Conservation (phyloP, 116 monocot genomes). For the Thalassia testudinum region DNA sequence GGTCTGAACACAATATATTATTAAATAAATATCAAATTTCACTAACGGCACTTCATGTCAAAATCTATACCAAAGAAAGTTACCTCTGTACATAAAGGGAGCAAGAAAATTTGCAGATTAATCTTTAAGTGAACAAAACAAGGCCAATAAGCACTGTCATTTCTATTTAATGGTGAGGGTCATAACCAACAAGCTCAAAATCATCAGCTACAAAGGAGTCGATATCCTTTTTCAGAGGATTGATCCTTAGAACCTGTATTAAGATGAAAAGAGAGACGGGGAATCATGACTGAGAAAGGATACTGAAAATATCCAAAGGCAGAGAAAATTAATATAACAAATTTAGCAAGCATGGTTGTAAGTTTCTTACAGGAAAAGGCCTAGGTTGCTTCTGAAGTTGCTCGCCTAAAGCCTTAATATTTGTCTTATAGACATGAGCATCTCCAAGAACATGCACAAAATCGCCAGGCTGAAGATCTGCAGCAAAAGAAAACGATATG, state of each 20-base stretch:
- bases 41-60: too few species aligned
- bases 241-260: slow-evolving; percentile 79
- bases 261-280: background rate
- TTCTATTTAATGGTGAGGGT: slow-evolving; percentile 73
- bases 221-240: slow-evolving; percentile 72
- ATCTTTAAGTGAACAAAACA: too few species aligned
- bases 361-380: slow-evolving; percentile 66
- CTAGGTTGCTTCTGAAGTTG: slow-evolving; percentile 84
- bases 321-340: background rate
- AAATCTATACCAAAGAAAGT: too few species aligned
- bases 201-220: slow-evolving; percentile 76
- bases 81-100: too few species aligned
- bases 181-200: slow-evolving; percentile 68
- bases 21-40: too few species aligned
- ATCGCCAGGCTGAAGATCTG: slow-evolving; percentile 83
- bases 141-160: too few species aligned
- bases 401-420: slow-evolving; percentile 71
- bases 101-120: too few species aligned
- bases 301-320: background rate
- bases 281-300: background rate
- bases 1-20: too few species aligned
- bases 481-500: background rate
- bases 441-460: slow-evolving; percentile 90
- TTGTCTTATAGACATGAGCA: slow-evolving; percentile 81
- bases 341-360: background rate